Evolutionary conservation across 768 basidiomycete genomes (phyloP), one percentile per base, ranked within the genome.

Genomic region (Boletus subparvulus): DNA sequence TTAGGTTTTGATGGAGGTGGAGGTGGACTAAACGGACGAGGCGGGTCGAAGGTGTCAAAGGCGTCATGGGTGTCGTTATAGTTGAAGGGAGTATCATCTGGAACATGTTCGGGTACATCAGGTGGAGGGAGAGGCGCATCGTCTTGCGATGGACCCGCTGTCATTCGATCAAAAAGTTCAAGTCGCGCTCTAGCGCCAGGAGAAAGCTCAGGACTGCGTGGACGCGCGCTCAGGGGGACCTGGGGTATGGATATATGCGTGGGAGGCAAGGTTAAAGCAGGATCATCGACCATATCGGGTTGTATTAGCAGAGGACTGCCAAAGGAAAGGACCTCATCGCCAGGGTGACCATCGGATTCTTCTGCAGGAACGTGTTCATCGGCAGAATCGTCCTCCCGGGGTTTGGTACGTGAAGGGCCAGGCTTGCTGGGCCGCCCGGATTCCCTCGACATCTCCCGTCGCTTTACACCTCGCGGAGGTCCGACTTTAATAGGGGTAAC

Each of bases 111-210:
- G 11, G 36, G 14, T 37, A 8, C 17, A n/a, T 56, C 55, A 21
- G 14, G 53, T 16, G 48, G 41, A 39, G 40, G 26, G 12, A 39
- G 39, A 17, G 24, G 30, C 19, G 11, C 19, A n/a, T 36, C 37
- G 3, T 44, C 14, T 13, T 21, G 40, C 11, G 52, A 30, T 37
- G 13, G 6, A 17, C 61, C 57, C 12, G 2, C 47, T 59, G 65
- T 61, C 66, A 69, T 62, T n/a, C 36, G 59, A 48, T 72, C 70
- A 42, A 72, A 72, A 12, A 72, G 39, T 5, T 72, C 54, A 2
- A 72, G 66, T 44, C 70, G 68, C 16, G 65, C 65, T 30, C 16
- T 50, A 6, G 72, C 54, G 30, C 68, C 58, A 5, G 70, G 70
- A 35, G 70, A 73, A 19, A 73, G 63, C 14, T 49, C 43, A 12